Evolutionary conservation across 192 early-diverging fungal species (phyloP).

Genomic region (Mortierella alpina): DNA sequence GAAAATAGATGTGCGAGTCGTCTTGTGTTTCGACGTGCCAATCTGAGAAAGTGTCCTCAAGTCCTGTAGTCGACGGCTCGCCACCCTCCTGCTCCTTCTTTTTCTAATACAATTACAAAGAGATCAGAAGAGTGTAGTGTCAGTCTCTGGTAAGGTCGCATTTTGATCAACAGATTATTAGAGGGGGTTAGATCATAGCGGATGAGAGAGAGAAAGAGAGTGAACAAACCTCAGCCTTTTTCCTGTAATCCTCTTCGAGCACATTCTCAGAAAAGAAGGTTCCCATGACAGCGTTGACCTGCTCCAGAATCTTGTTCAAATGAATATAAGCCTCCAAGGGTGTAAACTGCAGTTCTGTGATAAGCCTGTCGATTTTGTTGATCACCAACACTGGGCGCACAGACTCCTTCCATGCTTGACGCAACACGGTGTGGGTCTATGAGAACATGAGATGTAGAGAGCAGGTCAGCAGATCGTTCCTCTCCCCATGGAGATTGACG

Average conservation of each 20-base stretch:
- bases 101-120: conserved; percentile 19
- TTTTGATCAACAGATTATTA: neutral
- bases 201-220: neutral
- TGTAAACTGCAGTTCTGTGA: conserved; percentile 93
- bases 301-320: conserved; percentile 94
- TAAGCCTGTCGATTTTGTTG: conserved; percentile 98
- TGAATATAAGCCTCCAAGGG: conserved; percentile 93
- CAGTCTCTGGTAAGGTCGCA: neutral
- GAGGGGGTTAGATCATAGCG: no score
- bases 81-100: conserved; percentile 52
- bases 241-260: conserved; percentile 82
- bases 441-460: neutral
- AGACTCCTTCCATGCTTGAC: conserved; percentile 94
- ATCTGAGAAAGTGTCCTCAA: conserved; percentile 65
- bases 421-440: conserved; percentile 93
- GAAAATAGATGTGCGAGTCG: conserved; percentile 95
- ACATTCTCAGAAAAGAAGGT: conserved; percentile 93
- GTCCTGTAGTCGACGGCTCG: conserved; percentile 49
- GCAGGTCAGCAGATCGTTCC: neutral
- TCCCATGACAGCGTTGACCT: conserved; percentile 96
- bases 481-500: no score
- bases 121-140: neutral
- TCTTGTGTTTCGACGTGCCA: conserved; percentile 92
- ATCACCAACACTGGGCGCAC: conserved; percentile 94
- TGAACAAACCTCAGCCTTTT: conserved; percentile 52